These are phyloP conservation scores for Aspergillus indologenus DNA, from an alignment of 495 filamentous ascomycete genomes.

Conservation along the genomic window DNA sequence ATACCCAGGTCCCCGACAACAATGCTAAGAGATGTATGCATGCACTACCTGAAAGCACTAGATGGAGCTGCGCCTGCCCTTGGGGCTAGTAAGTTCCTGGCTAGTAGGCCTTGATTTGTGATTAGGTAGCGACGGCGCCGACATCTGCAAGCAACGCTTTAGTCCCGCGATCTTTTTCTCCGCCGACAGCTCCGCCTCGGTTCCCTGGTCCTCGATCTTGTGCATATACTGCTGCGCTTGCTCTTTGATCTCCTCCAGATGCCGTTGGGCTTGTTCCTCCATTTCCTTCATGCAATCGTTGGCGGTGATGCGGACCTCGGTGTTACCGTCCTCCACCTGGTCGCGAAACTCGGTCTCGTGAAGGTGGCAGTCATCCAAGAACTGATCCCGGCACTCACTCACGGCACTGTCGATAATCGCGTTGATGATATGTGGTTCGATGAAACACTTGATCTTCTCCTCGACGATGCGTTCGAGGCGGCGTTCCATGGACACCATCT, in stretches of 20 bases:
- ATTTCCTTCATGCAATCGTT: slow-evolving; percentile 21
- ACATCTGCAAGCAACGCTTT: slow-evolving; percentile 13
- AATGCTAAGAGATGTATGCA: too few relatives aligned
- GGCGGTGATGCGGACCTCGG: slow-evolving; percentile 18
- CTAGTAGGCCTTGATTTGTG: too few relatives aligned
- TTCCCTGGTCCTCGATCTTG: slow-evolving; percentile 12
- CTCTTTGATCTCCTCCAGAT: slow-evolving; percentile 15
- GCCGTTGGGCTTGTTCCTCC: slow-evolving; percentile 8
- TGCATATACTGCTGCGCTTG: slow-evolving; percentile 20
- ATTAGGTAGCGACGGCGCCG: slow-evolving; percentile 1
- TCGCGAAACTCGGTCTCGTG: slow-evolving; percentile 21
- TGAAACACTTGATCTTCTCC: slow-evolving; percentile 11
- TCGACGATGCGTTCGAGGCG: slow-evolving; percentile 19
- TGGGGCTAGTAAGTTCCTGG: too few relatives aligned
- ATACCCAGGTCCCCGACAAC: too few relatives aligned
- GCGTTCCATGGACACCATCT: slow-evolving; percentile 15
- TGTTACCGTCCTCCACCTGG: slow-evolving; percentile 20
- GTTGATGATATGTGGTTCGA: not conserved
- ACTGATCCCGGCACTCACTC: slow-evolving; percentile 18
- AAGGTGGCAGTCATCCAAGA: slow-evolving; percentile 17
- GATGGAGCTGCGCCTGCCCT: too few relatives aligned
- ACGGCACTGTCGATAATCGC: slow-evolving; percentile 15
- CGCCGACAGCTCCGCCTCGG: slow-evolving; percentile 16
- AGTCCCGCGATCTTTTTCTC: slow-evolving; percentile 9
- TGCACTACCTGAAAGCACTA: too few relatives aligned